A percentile compares a stretch with the other conserved stretches of the same genome.
These are phyloP conservation scores for Fusarium chuoi DNA, from an alignment of 2,329 filamentous ascomycete species.

Conservation along the genomic window DNA sequence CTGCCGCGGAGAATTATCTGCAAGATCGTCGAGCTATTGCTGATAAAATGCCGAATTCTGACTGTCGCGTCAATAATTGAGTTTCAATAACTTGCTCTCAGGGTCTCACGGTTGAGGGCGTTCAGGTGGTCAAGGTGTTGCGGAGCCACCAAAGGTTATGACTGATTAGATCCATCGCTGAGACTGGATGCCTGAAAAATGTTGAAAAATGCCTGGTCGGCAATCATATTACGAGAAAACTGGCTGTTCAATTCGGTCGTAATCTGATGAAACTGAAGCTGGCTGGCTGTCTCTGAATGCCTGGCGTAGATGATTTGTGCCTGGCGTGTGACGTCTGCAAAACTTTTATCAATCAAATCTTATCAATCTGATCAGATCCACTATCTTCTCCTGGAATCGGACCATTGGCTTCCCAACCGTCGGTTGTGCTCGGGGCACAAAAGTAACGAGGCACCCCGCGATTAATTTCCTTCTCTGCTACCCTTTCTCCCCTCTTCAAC, in stretches of 20 bases:
- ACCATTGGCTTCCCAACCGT: slow-evolving; percentile 44
- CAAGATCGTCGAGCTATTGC: background rate
- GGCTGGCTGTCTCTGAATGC: slow-evolving; percentile 13
- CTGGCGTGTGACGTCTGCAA: slow-evolving; percentile 37
- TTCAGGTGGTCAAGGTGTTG: slow-evolving; percentile 19
- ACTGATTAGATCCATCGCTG: slow-evolving; percentile 21
- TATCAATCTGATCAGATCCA: slow-evolving; percentile 59
- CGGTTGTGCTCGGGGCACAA: slow-evolving; percentile 44
- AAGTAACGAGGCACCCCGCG: slow-evolving; percentile 45
- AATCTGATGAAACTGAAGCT: slow-evolving; percentile 17
- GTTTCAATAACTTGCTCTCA: slow-evolving; percentile 1
- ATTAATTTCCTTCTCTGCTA: slow-evolving; percentile 37
- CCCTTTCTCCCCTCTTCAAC: slow-evolving; percentile 11
- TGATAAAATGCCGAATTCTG: slow-evolving; percentile 8
- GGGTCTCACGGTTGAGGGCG: background rate
- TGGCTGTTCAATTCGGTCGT: slow-evolving; percentile 19
- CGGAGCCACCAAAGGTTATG: slow-evolving; percentile 14
- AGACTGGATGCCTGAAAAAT: slow-evolving; percentile 16
- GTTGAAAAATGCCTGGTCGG: slow-evolving; percentile 6
- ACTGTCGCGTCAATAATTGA: slow-evolving; percentile 2
- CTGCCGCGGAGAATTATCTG: slow-evolving; percentile 1
- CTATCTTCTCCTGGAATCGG: slow-evolving; percentile 49
- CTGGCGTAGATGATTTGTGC: slow-evolving; percentile 30
- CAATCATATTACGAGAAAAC: slow-evolving; percentile 25
- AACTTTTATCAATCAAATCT: slow-evolving; percentile 60